Evolutionary conservation across 1,139 yeast species (phyloP), one percentile per base, ranked within the genome.

Genomic region (Candida freyschussii): DNA sequence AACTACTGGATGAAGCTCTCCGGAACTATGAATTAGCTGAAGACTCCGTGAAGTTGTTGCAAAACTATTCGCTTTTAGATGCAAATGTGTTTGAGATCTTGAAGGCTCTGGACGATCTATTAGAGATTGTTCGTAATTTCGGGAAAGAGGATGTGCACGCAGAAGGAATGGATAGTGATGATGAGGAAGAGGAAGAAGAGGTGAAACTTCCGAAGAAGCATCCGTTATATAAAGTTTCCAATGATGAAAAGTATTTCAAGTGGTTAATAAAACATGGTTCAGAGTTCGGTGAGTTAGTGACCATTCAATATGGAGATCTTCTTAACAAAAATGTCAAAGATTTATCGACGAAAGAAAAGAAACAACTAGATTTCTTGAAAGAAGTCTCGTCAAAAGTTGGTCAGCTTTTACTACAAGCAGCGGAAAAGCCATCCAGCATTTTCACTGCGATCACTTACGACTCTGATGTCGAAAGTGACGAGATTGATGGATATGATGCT

Each of bases 111-210:
- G 84, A 80, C 49, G 89, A 78, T 52, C 57, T 80, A 40, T 57
- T 81, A 27, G 86, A 80, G 38, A 71, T 78, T 41, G 65, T 77
- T 14, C 79, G 75, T 38, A 75, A 77, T 44, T 81, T 78, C 44
- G 85, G 85, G 9, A 64, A 63, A 19, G 63, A 64, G 12, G 63
- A 60, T 14, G 32, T 20, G 2, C 53, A 62, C 28, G 69, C 65
- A 25, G 82, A 74, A 34, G 74, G 69, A 13, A 46, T 67, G 21
- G 77, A 69, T 40, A 66, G 73, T 44, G 77, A 69, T 33, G 59
- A 58, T n/a, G 68, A 62, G 32, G 59, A 51, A 7, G 63, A 59
- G 2, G 65, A 59, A 7, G 65, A 60, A 12, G 60, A 48, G n/a
- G 55, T 65, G 11, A 60, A 63, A 25, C 56, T 79, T 24, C 40